A percentile compares a stretch with the other conserved stretches of the same genome.
Conservation (phyloP, 1,284 basidiomycete species). For the Papiliotrema flavescens region DNA sequence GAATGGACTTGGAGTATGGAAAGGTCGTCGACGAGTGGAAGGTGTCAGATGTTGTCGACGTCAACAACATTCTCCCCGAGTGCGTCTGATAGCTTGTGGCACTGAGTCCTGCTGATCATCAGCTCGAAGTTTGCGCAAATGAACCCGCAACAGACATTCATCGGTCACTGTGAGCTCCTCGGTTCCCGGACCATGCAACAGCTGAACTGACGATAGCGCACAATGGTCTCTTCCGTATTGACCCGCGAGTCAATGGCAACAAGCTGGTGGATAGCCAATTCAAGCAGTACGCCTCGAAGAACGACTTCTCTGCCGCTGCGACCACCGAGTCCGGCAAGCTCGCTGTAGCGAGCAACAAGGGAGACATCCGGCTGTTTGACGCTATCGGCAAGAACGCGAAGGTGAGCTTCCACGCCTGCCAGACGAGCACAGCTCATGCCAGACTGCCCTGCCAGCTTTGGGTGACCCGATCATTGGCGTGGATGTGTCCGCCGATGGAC, state of each 20-base stretch:
- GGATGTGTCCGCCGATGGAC: conserved; percentile 89
- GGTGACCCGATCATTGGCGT: conserved; percentile 94
- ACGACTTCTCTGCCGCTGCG: conserved; percentile 88
- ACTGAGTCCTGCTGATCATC: background rate
- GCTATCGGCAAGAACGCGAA: conserved; percentile 98
- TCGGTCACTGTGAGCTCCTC: conserved; percentile 63
- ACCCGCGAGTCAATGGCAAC: conserved; percentile 82
- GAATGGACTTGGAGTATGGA: conserved; percentile 90
- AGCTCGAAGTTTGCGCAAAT: conserved; percentile 89
- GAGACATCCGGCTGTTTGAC: conserved; percentile 94
- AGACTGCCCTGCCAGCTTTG: conserved; percentile 89
- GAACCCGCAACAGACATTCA: conserved; percentile 86
- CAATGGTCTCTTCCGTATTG: conserved; percentile 95
- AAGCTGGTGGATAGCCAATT: conserved; percentile 93
- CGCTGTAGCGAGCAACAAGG: conserved; percentile 93
- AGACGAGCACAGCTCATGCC: background rate
- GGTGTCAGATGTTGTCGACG: conserved; percentile 79
- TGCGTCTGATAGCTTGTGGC: conserved; percentile 15
- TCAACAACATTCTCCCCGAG: conserved; percentile 86
- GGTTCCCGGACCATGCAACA: background rate
- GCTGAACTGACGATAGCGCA: conserved; percentile 58
- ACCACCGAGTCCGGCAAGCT: conserved; percentile 85
- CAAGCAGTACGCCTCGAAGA: conserved; percentile 95
- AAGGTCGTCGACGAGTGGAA: conserved; percentile 99
- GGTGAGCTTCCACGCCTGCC: conserved; percentile 16